Evolutionary conservation across 139 green algal species (phyloP).

Genomic region (Ettlia oleoabundans): DNA sequence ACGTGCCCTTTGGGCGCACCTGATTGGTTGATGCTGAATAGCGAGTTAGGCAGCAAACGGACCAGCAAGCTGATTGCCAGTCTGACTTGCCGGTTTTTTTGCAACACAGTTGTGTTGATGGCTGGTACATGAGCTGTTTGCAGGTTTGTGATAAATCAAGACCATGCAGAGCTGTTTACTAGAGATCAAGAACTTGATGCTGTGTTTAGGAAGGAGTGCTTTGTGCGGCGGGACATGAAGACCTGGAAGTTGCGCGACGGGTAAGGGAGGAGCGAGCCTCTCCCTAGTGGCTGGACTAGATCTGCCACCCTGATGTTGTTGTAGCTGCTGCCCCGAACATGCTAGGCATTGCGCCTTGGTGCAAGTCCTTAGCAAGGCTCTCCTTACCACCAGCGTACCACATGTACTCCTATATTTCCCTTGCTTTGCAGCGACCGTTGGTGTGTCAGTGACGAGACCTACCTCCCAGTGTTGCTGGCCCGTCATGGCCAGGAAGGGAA

Average conservation of each 20-base stretch:
- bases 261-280: neutral
- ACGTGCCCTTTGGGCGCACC: too few relatives aligned
- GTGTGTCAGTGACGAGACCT: slow-evolving; percentile 28
- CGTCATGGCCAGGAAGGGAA: neutral
- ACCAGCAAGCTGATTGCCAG: neutral
- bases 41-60: neutral
- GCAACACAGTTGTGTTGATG: neutral
- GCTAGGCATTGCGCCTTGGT: neutral
- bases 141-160: slow-evolving; percentile 14
- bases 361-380: neutral
- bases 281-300: neutral
- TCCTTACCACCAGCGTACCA: neutral
- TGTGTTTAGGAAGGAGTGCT: slow-evolving; percentile 7
- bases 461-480: slow-evolving; percentile 1
- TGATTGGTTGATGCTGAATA: neutral
- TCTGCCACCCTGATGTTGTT: too few relatives aligned
- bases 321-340: too few relatives aligned
- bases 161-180: slow-evolving; percentile 14
- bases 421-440: slow-evolving; percentile 2
- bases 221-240: neutral
- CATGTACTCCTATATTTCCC: neutral
- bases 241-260: neutral
- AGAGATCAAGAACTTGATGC: neutral
- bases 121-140: neutral
- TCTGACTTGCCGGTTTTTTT: neutral